Conservation (phyloP, 2,329 filamentous ascomycete genomes). For the Curvularia lunata region DNA sequence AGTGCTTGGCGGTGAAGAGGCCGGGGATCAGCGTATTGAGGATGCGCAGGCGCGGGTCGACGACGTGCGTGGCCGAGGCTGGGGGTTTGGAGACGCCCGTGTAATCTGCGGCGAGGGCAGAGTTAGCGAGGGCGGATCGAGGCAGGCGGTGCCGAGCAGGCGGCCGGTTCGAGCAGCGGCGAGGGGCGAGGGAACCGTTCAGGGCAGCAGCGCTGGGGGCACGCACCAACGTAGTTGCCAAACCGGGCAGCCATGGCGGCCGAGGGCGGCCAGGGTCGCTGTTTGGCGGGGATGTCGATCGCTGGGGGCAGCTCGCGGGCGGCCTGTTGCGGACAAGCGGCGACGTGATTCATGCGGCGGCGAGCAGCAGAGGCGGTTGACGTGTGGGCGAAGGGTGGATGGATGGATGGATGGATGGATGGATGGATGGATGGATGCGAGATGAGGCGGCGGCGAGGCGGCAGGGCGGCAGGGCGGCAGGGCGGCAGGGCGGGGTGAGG, state of each 20-base stretch:
- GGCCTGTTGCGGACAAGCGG: constrained; percentile 22
- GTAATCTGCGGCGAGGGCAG: constrained; percentile 41
- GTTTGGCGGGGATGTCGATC: constrained; percentile 32
- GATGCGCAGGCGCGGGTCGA: constrained; percentile 46
- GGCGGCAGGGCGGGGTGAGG: constrained; percentile 3
- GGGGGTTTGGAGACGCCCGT: constrained; percentile 45
- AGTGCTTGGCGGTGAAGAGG: constrained; percentile 44
- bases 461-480: constrained; percentile 12
- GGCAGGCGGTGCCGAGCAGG: constrained; percentile 28
- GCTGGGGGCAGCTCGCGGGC: constrained; percentile 19
- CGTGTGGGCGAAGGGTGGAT: background rate
- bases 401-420: constrained; percentile 1
- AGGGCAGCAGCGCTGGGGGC: constrained; percentile 9
- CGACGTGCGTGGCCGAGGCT: constrained; percentile 46
- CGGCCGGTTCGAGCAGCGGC: constrained; percentile 18
- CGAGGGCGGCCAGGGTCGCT: constrained; percentile 9
- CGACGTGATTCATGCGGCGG: constrained; percentile 25
- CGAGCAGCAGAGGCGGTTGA: constrained; percentile 17
- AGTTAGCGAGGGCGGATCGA: constrained; percentile 20
- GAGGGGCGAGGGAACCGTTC: constrained; percentile 18
- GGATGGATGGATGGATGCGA: background rate
- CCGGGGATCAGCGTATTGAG: constrained; percentile 42
- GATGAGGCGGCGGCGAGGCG: constrained; percentile 1
- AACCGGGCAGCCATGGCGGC: constrained; percentile 39
- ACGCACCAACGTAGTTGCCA: constrained; percentile 44